Evolutionary conservation across 1,284 basidiomycete species (phyloP), one percentile per base, ranked within the genome.

Genomic region (Irpex sp.): DNA sequence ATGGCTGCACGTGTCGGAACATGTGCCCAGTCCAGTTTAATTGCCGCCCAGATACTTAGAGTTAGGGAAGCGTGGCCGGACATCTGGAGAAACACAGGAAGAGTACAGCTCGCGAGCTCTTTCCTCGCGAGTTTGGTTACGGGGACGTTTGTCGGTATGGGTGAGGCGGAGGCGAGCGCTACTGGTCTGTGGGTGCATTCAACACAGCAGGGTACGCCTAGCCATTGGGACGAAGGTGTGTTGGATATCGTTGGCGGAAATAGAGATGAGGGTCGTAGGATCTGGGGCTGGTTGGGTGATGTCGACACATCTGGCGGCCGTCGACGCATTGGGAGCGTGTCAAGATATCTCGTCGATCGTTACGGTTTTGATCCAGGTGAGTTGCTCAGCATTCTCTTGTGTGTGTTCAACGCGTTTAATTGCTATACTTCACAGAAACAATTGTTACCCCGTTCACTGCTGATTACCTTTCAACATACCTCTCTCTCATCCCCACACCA

Each of bases 311-410:
- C 74, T 17, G 76, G 77, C 11, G 87, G 87, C 31, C 85, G 84
- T 21, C 78, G 86, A 65, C 82, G 87, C 64, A 78, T 85, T 4
- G 89, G 89, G 6, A 85, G 79, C 62, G 77, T 94, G 36, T 86
- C 89, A 3, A 77, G 84, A 67, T 94, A 93, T 71, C 81, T 93
- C 59, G 85, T 87, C 46, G 88, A 93, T 54, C 82, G 92, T 58
- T 94, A 86, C 74, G 89, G 90, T 1, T 93, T 94, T 68, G 88
- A 90, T 67, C 77, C 85, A 66, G 90, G 91, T 89, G 33, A 36
- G 59, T 63, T 5, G 19, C 31, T 8, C 46, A 17, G 21, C n/a
- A n/a, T 19, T 36, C 3, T 31, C 47, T 5, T n/a, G 31, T 17
- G 11, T 6, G 8, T n/a, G 21, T 26, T 26, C 46, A 50, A 51